Conservation (phyloP, 108 stramenopile genomes). For the Discostella stelligeroides region DNA sequence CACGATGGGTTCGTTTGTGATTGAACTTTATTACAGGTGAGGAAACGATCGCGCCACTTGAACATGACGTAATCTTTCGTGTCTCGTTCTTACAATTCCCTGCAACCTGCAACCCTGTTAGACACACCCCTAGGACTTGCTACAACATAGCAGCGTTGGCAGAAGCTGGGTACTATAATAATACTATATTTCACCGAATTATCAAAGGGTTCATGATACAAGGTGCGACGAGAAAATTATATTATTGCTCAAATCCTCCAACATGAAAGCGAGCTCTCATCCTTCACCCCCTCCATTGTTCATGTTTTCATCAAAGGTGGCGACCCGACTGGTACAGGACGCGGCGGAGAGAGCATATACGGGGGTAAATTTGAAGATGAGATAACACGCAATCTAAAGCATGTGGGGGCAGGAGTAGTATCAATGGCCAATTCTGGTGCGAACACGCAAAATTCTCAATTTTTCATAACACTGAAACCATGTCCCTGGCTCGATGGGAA, state of each 20-base stretch:
- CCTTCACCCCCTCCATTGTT: no score
- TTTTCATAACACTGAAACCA: slow-evolving; percentile 91
- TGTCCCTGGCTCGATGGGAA: slow-evolving; percentile 91
- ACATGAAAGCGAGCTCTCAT: no score
- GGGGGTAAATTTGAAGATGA: slow-evolving; percentile 94
- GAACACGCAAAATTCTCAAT: slow-evolving; percentile 94
- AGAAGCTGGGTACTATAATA: slow-evolving; percentile 91
- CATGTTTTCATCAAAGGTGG: no score
- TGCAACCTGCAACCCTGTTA: no score
- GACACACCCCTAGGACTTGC: slow-evolving; percentile 78
- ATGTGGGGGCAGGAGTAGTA: slow-evolving; percentile 87
- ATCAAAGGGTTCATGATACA: slow-evolving; percentile 97
- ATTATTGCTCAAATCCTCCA: no score
- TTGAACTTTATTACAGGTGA: slow-evolving; percentile 79
- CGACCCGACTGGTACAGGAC: slow-evolving; percentile 92
- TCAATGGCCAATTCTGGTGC: slow-evolving; percentile 96
- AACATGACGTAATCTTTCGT: not conserved
- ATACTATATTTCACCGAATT: slow-evolving; percentile 92
- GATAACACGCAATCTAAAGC: slow-evolving; percentile 84
- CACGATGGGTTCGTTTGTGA: slow-evolving; percentile 71
- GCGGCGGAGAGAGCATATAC: slow-evolving; percentile 87
- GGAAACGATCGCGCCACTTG: not conserved
- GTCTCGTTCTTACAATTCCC: not conserved
- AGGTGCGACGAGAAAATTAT: no score
- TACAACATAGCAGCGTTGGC: slow-evolving; percentile 90